Evolutionary conservation across 1,139 yeast species (phyloP), one percentile per base, ranked within the genome.

Genomic region (Candida sanyaensis): DNA sequence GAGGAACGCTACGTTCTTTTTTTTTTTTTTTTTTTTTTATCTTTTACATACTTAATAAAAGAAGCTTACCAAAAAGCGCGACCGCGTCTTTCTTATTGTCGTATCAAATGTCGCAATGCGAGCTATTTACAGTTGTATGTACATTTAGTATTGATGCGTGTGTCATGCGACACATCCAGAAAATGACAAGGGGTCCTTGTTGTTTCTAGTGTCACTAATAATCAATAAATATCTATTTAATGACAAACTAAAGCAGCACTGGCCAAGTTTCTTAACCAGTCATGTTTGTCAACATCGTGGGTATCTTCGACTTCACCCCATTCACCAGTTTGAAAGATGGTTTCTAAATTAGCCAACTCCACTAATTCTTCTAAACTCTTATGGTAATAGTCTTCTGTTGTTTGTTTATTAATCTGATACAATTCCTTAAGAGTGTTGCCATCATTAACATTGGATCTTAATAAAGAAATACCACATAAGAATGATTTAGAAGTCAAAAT

Each of bases 221-320:
- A 34, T 34, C 21, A 34, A 23, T 34, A 33, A 12, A 24, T 11
- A 21, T 9, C n/a, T 13, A n/a, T 21, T 39, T 46, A 60, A 47
- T 61, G 62, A 44, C 65, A 57, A 30, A 87, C 66, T 48, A 90
- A 68, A n/a, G 91, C 87, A 32, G 96, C 95, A 56, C 92, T 80
- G 31, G 93, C 83, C 45, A 93, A 76, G 58, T 84, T 85, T 66
- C 98, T 81, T 56, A 89, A 75, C 65, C 96, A 78, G 56, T 93
- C 97, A 42, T 84, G 96, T 65, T 86, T 86, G 60, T 90, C 96
- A 13, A 93, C 98, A 65, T 93, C 99, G 63, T 93, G 99, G 4
- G 98, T 91, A 61, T 93, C 99, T 69, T 93, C 99, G 24, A 93
- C 98, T 66, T 93, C 97, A 37, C 99, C 99, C 99, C 99, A 93